These are phyloP conservation scores for Fusarium bulbicola DNA, from an alignment of 2,329 filamentous ascomycete genomes.

Conservation along the genomic window DNA sequence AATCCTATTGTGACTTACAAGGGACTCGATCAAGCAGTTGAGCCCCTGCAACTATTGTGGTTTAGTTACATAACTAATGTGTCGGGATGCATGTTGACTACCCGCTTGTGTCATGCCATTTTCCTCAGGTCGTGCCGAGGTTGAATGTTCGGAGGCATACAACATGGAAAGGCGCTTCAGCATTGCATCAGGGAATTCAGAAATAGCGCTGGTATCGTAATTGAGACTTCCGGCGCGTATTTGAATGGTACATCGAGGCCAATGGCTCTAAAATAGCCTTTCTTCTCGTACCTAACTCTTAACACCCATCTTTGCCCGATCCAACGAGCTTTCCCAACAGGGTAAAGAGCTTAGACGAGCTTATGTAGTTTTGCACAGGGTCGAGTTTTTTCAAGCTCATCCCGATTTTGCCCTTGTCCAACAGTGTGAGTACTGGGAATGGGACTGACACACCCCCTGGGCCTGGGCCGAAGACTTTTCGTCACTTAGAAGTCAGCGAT, in stretches of 20 bases:
- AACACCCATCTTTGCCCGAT: conserved; percentile 7
- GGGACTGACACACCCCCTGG: conserved; percentile 14
- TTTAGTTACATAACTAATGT: neutral
- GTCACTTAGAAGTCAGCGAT: neutral
- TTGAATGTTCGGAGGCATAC: conserved; percentile 10
- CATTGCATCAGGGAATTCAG: neutral
- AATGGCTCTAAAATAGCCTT: conserved; percentile 21
- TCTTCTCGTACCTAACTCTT: neutral
- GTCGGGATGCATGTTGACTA: neutral
- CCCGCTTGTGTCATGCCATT: neutral
- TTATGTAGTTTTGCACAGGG: conserved; percentile 31
- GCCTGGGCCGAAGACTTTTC: conserved; percentile 42
- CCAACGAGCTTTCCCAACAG: conserved; percentile 33
- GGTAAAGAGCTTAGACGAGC: conserved; percentile 41
- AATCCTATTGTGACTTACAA: neutral
- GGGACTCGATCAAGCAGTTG: conserved; percentile 9
- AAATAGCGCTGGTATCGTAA: neutral
- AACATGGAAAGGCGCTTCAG: neutral
- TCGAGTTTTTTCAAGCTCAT: conserved; percentile 8
- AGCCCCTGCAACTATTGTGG: neutral
- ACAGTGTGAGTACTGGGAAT: neutral
- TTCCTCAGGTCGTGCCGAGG: conserved; percentile 18
- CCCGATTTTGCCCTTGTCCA: conserved; percentile 38
- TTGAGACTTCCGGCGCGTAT: neutral
- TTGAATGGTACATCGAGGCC: neutral